A percentile compares a stretch with the other conserved stretches of the same genome.
phyloP scores from a whole-genome alignment of 164 flowering plant genomes.

The Tetracentron sinense region DNA sequence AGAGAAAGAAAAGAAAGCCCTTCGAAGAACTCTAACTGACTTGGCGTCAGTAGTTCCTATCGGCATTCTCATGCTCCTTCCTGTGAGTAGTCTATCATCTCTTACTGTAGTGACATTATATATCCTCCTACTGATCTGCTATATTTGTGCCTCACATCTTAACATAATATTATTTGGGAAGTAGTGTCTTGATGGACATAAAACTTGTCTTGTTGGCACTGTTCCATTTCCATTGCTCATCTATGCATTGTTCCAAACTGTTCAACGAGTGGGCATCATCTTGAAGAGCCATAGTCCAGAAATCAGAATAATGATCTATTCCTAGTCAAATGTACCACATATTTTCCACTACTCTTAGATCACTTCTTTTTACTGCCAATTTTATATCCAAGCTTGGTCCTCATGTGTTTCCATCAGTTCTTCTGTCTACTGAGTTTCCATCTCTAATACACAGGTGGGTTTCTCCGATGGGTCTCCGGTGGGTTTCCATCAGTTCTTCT shows the following conservation, averaged over 20 bases:
- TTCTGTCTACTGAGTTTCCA: too few species aligned
- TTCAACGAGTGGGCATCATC: neutral
- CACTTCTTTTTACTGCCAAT: too few species aligned
- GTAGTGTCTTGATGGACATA: neutral
- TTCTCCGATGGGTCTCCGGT: too few species aligned
- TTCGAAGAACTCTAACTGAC: slow-evolving; percentile 81
- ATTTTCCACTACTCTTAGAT: neutral
- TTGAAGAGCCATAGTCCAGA: neutral
- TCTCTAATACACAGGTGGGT: too few species aligned
- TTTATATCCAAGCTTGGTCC: too few species aligned
- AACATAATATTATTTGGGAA: too few species aligned
- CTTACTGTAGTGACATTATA: neutral
- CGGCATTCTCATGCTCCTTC: slow-evolving; percentile 96
- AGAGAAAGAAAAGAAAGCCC: slow-evolving; percentile 78
- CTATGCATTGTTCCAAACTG: neutral
- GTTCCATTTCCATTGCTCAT: neutral
- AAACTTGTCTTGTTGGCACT: neutral
- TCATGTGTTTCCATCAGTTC: too few species aligned
- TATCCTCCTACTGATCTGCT: neutral
- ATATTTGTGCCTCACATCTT: neutral
- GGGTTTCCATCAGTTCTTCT: too few species aligned
- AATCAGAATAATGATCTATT: neutral
- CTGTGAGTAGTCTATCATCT: slow-evolving; percentile 48
- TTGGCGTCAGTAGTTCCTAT: slow-evolving; percentile 95
- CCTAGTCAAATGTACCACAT: neutral